Base-by-base conservation (phyloP, 345 rosid genomes). In the Linum tenue region DNA sequence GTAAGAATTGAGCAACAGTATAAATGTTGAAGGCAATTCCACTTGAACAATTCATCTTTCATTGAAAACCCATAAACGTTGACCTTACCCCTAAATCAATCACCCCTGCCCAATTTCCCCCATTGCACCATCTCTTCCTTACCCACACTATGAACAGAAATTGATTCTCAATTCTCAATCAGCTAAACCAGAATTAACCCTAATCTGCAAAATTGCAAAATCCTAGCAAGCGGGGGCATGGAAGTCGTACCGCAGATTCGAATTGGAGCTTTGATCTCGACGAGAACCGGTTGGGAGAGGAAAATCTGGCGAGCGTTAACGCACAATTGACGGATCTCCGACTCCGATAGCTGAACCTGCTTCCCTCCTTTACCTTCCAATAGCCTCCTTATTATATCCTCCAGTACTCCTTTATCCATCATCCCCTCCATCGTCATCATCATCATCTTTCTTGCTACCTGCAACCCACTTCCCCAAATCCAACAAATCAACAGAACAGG, bases 311-410 rank as follows among this genome's bases (percentile, higher is more conserved):
- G 87, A 56, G 99, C 90, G 77, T 85, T 91, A 75, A 88, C 77
- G 68, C 99, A 95, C 37, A 95, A 89, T 80, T 89, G 99, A 67
- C 99, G 96, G 86, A 95, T 91, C 87, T 95, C 99, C 56, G 79
- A 80, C 79, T 95, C 99, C 0, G 99, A 95, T 17, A 91, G 84
- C 86, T 91, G 97, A 57, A 89, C 99, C 71, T 91, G 99, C 70
- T 86, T 91, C 7, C 90, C 85, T 65, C 95, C 98, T 89, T 76
- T 87, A 5, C 99, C 96, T 44, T 89, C 97, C 75, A 95, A 73
- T 36, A 95, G 75, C 78, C 98, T 87, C 78, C 91, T 81, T 65
- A 95, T 86, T 15, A 95, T 87, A 74, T 95, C 99, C 82, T 95
- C 98, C 89, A 95, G 71, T 2, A 81, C 88, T 44, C 83, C 79